A percentile compares a stretch with the other conserved stretches of the same genome.
phyloP scores from a whole-genome alignment of 768 basidiomycete genomes.

The Boletellus ananas region DNA sequence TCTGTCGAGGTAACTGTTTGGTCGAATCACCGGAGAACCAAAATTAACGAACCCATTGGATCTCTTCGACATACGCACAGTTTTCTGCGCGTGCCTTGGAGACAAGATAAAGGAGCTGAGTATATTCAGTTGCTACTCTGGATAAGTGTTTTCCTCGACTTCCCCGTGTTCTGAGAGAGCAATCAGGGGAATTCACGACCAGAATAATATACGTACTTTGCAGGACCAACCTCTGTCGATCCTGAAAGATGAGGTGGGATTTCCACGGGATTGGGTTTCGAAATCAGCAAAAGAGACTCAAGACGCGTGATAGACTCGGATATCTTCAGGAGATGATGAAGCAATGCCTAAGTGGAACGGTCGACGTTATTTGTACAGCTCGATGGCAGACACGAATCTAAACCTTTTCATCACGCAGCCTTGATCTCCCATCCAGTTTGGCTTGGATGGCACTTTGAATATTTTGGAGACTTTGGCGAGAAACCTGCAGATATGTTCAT shows the following conservation, averaged over 20 bases:
- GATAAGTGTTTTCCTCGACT: slow-evolving; percentile 76
- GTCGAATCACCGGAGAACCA: slow-evolving; percentile 2
- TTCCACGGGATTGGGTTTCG: slow-evolving; percentile 38
- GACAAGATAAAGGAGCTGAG: slow-evolving; percentile 85
- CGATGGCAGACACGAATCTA: not conserved
- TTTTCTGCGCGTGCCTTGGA: slow-evolving; percentile 75
- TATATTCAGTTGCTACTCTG: slow-evolving; percentile 87
- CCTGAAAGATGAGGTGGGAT: slow-evolving; percentile 29
- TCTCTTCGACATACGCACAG: slow-evolving; percentile 76
- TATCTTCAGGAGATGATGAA: slow-evolving; percentile 86
- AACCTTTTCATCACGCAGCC: slow-evolving; percentile 82
- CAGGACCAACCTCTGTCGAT: slow-evolving; percentile 33
- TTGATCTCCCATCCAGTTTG: slow-evolving; percentile 72
- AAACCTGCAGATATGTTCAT: slow-evolving; percentile 37
- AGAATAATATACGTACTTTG: slow-evolving; percentile 24
- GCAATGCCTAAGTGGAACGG: slow-evolving; percentile 52
- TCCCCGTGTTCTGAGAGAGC: slow-evolving; percentile 45
- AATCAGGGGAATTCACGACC: not conserved
- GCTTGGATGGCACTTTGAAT: slow-evolving; percentile 73
- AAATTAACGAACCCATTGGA: slow-evolving; percentile 71
- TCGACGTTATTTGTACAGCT: not conserved
- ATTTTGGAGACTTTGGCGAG: slow-evolving; percentile 55
- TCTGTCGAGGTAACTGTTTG: slow-evolving; percentile 41
- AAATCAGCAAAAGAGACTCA: slow-evolving; percentile 78
- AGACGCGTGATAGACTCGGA: slow-evolving; percentile 88